A percentile compares a stretch with the other conserved stretches of the same genome.
phyloP scores from a whole-genome alignment of 2,329 filamentous ascomycete genomes.

The Colletotrichum sp. region DNA sequence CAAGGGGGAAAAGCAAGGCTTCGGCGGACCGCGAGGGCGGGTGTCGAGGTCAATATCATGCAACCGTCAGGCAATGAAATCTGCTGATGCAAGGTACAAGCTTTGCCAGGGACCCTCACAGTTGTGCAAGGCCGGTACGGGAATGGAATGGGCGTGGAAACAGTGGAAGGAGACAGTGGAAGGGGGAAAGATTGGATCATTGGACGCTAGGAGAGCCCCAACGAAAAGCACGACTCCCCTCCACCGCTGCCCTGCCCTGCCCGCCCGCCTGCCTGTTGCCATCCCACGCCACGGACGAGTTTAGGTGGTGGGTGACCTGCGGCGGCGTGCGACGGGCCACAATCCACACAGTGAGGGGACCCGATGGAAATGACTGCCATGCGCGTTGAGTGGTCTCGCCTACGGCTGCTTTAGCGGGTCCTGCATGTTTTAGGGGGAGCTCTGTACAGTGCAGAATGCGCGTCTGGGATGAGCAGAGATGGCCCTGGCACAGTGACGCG shows the following conservation, averaged over 20 bases:
- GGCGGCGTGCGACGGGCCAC: background rate
- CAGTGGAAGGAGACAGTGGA: background rate
- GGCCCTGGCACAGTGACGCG: background rate
- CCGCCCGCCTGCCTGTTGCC: background rate
- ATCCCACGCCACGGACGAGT: background rate
- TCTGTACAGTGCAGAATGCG: background rate
- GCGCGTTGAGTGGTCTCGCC: background rate
- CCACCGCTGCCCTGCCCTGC: background rate
- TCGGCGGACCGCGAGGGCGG: background rate
- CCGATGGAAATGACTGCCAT: background rate
- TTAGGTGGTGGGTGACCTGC: background rate
- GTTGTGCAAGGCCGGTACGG: background rate
- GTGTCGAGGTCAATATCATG: constrained; percentile 10
- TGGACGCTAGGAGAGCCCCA: background rate
- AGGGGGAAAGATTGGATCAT: constrained; percentile 8
- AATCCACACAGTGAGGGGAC: background rate
- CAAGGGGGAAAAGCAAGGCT: background rate
- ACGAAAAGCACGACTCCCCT: background rate
- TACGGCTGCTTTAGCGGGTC: background rate
- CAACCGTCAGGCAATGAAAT: constrained; percentile 19
- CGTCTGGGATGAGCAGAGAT: background rate
- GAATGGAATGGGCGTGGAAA: constrained; percentile 2
- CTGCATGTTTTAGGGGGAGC: background rate
- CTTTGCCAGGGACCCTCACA: constrained; percentile 16
- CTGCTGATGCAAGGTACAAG: constrained; percentile 23